phyloP scores from a whole-genome alignment of 2,329 filamentous ascomycete species.

The Dothideomycetes sp. region DNA sequence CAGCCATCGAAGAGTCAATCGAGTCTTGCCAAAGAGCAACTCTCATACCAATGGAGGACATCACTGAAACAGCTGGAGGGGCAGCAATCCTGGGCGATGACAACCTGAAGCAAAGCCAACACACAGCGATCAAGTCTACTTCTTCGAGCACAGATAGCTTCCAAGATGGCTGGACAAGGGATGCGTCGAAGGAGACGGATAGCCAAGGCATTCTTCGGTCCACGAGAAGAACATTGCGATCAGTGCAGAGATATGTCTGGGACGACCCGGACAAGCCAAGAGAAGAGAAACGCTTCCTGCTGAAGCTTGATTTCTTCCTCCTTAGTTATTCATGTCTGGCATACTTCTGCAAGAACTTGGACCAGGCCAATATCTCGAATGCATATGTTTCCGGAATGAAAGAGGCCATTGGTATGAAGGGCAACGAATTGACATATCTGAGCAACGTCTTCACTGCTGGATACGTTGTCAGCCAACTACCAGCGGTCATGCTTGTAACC shows the following conservation, averaged over 20 bases:
- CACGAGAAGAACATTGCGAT: slow-evolving; percentile 1
- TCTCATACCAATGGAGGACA: too few relatives aligned
- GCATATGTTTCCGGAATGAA: slow-evolving; percentile 45
- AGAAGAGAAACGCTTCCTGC: slow-evolving; percentile 29
- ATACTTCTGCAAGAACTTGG: slow-evolving; percentile 48
- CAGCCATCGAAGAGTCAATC: too few relatives aligned
- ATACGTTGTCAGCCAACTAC: slow-evolving; percentile 40
- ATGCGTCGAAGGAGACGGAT: neutral
- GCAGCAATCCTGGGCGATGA: too few relatives aligned
- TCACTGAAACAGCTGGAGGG: too few relatives aligned
- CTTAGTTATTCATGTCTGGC: slow-evolving; percentile 45
- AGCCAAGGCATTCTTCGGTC: neutral
- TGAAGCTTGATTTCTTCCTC: slow-evolving; percentile 45
- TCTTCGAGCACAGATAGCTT: too few relatives aligned
- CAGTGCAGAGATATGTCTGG: slow-evolving; percentile 6
- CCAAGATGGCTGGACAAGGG: neutral
- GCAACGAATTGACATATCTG: slow-evolving; percentile 44
- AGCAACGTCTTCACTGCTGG: slow-evolving; percentile 44
- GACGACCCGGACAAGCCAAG: slow-evolving; percentile 5
- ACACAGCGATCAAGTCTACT: too few relatives aligned
- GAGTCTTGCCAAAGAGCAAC: too few relatives aligned
- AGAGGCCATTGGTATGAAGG: slow-evolving; percentile 39
- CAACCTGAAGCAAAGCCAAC: too few relatives aligned
- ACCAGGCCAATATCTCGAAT: slow-evolving; percentile 46
- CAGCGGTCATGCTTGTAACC: slow-evolving; percentile 40